Evolutionary conservation across 768 basidiomycete species (phyloP), one percentile per base, ranked within the genome.

Genomic region (Trametes sanguinea): DNA sequence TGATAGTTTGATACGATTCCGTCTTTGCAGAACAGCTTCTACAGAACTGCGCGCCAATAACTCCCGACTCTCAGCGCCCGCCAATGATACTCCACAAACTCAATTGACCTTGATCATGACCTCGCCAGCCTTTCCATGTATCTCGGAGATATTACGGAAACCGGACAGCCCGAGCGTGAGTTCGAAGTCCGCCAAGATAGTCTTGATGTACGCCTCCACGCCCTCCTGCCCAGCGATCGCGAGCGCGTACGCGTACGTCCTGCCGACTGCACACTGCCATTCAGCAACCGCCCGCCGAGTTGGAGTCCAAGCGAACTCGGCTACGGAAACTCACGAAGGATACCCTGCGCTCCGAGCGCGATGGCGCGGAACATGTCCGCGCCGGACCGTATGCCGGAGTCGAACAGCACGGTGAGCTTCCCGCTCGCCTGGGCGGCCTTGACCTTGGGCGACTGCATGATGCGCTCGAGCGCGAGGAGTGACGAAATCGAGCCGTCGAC

Each of bases 281-380:
- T 43, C n/a, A 43, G 42, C n/a, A 16, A 37, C 22, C 35, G 35
- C 35, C 35, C 35, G 35, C 11, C 35, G 35, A 22, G 22, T 22
- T 22, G 22, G 22, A 22, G 22, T 1, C 22, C 22, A 22, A 22
- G 22, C 22, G 22, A 22, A 22, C 22, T 22, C 22, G 22, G 22
- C 22, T 30, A n/a, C 4, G 32, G 42, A 43, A 8, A 81, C 89
- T 67, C 65, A 92, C 86, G 78, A 17, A 94, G 72, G 14, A 95
- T 86, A 7, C 79, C 92, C 66, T 95, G 88, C 7, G 94, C 94
- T 44, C 94, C 93, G 0, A 95, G 78, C 1, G 92, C 92, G 32
- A 95, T 74, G 0, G 94, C 94, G 73, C 92, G 91, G 73, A 93
- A 80, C 48, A 94, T 83, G 64, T 96, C 94, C 46, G 85, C 83